phyloP scores from a whole-genome alignment of 331 rosid species.

The Rhamnella rubrinervis region DNA sequence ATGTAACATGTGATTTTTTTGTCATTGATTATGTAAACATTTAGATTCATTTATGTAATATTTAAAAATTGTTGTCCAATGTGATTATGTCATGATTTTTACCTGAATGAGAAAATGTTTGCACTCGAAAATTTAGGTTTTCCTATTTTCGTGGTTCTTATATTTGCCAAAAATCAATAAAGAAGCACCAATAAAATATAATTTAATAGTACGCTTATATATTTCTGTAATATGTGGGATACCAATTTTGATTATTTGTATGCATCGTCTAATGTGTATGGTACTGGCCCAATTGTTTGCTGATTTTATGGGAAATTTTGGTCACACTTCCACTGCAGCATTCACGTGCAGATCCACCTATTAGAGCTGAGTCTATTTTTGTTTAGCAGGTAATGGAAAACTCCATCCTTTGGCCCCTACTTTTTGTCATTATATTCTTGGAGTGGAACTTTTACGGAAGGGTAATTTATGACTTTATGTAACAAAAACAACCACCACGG shows the following conservation, averaged over 20 bases:
- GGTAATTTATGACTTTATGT: too few relatives aligned
- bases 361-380: too few relatives aligned
- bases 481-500: not conserved
- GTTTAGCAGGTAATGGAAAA: not conserved
- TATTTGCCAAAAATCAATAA: not conserved
- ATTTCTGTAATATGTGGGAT: not conserved
- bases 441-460: too few relatives aligned
- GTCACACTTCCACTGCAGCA: not conserved
- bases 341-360: too few relatives aligned
- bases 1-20: slow-evolving; percentile 21
- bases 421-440: not conserved
- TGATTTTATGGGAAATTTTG: not conserved
- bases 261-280: not conserved
- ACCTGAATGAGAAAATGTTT: not conserved
- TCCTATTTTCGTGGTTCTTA: not conserved
- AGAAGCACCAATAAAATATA: not conserved
- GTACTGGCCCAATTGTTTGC: not conserved
- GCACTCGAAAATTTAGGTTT: not conserved
- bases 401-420: not conserved
- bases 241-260: not conserved
- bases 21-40: slow-evolving; percentile 1
- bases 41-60: not conserved
- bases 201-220: not conserved
- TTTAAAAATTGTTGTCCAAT: not conserved
- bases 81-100: not conserved